These are phyloP conservation scores for Huntiella omanensis DNA, from an alignment of 2,329 filamentous ascomycete species.

Conservation along the genomic window DNA sequence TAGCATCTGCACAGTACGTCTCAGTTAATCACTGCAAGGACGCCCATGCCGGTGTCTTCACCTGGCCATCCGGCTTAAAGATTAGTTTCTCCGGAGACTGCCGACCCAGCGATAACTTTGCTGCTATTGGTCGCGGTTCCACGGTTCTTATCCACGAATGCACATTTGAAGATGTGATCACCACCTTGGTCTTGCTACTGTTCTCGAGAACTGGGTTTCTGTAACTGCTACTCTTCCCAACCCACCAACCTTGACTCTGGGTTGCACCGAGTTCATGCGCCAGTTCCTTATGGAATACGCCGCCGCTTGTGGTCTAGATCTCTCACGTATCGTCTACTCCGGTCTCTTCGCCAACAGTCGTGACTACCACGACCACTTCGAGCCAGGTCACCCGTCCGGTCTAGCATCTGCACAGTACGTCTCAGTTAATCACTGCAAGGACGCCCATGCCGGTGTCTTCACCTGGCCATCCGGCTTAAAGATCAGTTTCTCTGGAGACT, in stretches of 20 bases:
- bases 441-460: constrained; percentile 56
- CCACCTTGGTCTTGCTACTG: constrained; percentile 63
- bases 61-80: constrained; percentile 64
- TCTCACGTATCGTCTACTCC: constrained; percentile 27
- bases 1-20: constrained; percentile 42
- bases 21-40: constrained; percentile 62
- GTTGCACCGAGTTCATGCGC: constrained; percentile 53
- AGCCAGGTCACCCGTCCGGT: constrained; percentile 30
- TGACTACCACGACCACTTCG: constrained; percentile 18
- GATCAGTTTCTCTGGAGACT: constrained; percentile 86
- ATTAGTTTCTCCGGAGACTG: constrained; percentile 91
- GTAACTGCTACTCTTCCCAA: constrained; percentile 22
- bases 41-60: constrained; percentile 57
- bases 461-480: constrained; percentile 68
- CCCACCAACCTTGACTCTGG: constrained; percentile 36
- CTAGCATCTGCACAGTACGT: constrained; percentile 49
- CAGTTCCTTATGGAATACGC: constrained; percentile 65
- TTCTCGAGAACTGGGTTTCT: constrained; percentile 70
- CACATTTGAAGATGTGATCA: constrained; percentile 91
- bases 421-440: constrained; percentile 59
- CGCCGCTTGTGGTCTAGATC: constrained; percentile 58
- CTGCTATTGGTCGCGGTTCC: constrained; percentile 48
- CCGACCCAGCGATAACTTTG: constrained; percentile 54
- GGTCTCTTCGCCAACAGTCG: constrained; percentile 11
- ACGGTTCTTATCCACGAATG: constrained; percentile 89